Evolutionary conservation across 1,284 basidiomycete species (phyloP), one percentile per base, ranked within the genome.

Genomic region (Farysia itapuensis): DNA sequence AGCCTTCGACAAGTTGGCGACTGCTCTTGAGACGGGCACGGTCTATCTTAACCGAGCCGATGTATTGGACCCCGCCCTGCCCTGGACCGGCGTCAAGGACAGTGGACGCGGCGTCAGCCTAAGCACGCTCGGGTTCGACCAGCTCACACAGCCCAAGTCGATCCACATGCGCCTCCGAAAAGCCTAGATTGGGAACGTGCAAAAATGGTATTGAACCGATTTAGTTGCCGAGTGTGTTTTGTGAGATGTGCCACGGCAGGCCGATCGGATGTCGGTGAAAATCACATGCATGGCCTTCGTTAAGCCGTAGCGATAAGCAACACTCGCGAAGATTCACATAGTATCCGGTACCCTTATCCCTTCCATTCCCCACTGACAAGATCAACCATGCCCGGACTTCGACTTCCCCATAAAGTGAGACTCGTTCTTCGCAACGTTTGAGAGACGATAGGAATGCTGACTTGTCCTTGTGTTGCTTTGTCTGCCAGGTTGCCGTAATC

Each of bases 31-130:
- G 60, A 85, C 86, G 0, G 93, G 93, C 2, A 96, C 92, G 0
- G 91, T 96, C 4, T 96, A 90, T 78, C 77, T 94, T 68, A 96
- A 96, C 79, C 81, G 89, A 26, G 65, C 41, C 21, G 67, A 54
- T 77, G 86, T 82, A 70, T 82, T 94, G 29, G 92, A 96, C 73
- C 92, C 93, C 2, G 90, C 90, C 1, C 80, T 96, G 3, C 84
- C 89, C 1, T 97, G 94, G 93, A 89, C 87, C 1, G 93, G 93
- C 2, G 87, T 90, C 45, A 97, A 96, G 81, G 81, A 95, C 73
- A 90, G 88, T 44, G 93, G 94, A 15, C 81, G 90, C 23, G 94
- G 94, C 3, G 80, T 96, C 54, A 91, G 88, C 69, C 79, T 96
- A 66, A 90, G 88, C 74, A 86, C 86, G 70, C 90, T 90, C 56